A percentile compares a stretch with the other conserved stretches of the same genome.
Evolutionary conservation across 768 basidiomycete genomes (phyloP).

Genomic region (Holtermannia corniformis): DNA sequence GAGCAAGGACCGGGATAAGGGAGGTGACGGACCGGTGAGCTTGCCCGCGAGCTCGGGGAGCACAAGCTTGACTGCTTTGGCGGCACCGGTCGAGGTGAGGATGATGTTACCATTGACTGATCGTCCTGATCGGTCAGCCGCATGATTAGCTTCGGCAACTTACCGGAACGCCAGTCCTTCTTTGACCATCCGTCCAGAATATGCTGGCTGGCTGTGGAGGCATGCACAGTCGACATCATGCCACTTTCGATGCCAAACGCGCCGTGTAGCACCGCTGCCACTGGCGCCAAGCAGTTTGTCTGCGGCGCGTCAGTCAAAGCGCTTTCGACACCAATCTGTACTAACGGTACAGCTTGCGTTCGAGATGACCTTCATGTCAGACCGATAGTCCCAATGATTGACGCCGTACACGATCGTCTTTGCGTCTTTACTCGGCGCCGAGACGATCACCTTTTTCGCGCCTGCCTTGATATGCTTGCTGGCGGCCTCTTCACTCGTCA

Average conservation of each 20-base stretch:
- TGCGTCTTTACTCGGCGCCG: slow-evolving; percentile 33
- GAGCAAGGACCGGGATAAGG: not conserved
- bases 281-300: slow-evolving; percentile 42
- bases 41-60: slow-evolving; percentile 41
- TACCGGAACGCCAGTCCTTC: slow-evolving; percentile 32
- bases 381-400: slow-evolving; percentile 29
- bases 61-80: slow-evolving; percentile 40
- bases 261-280: slow-evolving; percentile 38
- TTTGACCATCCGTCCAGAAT: slow-evolving; percentile 41
- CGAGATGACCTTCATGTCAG: slow-evolving; percentile 28
- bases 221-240: slow-evolving; percentile 43
- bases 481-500: slow-evolving; percentile 29
- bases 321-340: not conserved
- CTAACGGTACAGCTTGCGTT: slow-evolving; percentile 41
- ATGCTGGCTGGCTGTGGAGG: slow-evolving; percentile 38
- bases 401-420: slow-evolving; percentile 40
- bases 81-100: slow-evolving; percentile 39
- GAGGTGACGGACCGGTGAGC: slow-evolving; percentile 32
- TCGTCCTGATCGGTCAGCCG: slow-evolving; percentile 20
- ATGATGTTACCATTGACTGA: slow-evolving; percentile 39
- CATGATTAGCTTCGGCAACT: not conserved
- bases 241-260: slow-evolving; percentile 40
- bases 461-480: slow-evolving; percentile 30
- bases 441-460: slow-evolving; percentile 41
- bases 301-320: slow-evolving; percentile 1